Base-by-base conservation (phyloP, 202 grass and related monocot genomes). In the Schoenoplectus triqueter region DNA sequence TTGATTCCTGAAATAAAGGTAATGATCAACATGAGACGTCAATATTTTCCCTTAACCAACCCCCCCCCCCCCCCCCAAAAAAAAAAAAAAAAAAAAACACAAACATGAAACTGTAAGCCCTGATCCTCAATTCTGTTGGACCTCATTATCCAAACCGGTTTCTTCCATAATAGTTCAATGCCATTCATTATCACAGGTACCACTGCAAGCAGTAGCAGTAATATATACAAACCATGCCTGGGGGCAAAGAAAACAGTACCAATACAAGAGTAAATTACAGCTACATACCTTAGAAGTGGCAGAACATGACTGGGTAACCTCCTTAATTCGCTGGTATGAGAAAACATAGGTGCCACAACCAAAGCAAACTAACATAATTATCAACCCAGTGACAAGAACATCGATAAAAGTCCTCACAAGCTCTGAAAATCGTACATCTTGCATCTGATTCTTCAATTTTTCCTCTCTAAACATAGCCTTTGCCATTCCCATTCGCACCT, bases 391-490 rank as follows among this genome's bases (percentile, higher is more conserved):
- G 39, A 95, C 84, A 70, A 92, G 91, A 80, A 95, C 84, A 87
- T 95, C 96, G 86, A 95, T 94, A 82, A 92, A 94, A 65, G 49
- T 89, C 80, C 57, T 91, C 68, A 94, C 80, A 31, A 95, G 80
- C 86, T 95, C 90, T 66, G 88, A 85, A 81, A 92, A 76, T 15
- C 84, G 88, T 17, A 69, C 81, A 77, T 95, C 93, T 79, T 92
- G 52, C 90, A 92, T 94, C 80, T 95, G 87, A 39, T 84, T 95
- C 78, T 64, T 91, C 51, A 98, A 77, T 88, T 95, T 98, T 65
- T 89, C 91, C 91, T 89, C 90, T 89, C 81, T 98, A 59, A 98
- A 95, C 44, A 83, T 83, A 90, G 90, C 90, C 82, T 94, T 98
- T 59, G 94, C 72, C 78, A 95, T 89, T 76, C 91, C 91, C 90